phyloP scores from a whole-genome alignment of 768 basidiomycete genomes.

The Auriscalpium microsporum region DNA sequence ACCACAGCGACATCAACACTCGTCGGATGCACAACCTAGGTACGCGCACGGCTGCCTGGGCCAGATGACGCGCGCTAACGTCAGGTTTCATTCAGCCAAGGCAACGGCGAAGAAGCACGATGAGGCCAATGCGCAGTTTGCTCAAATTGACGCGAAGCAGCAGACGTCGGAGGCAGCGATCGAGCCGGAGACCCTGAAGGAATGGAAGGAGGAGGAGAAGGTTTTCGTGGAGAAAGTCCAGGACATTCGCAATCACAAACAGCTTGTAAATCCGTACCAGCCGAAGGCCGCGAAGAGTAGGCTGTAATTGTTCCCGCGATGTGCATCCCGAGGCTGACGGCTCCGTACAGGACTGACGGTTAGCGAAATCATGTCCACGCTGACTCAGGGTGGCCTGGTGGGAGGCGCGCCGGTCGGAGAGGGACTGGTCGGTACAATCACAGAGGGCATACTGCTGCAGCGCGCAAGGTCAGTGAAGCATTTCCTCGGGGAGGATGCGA shows the following conservation, averaged over 20 bases:
- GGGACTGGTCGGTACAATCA: not conserved
- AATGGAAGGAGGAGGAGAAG: not conserved
- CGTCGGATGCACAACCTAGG: not conserved
- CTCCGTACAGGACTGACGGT: too few relatives aligned
- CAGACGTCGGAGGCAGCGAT: not conserved
- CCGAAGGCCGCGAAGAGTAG: not conserved
- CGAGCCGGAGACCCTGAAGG: not conserved
- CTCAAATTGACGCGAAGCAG: not conserved
- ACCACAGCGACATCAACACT: conserved; percentile 9
- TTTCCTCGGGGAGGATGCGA: too few relatives aligned
- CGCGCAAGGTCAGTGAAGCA: conserved; percentile 2
- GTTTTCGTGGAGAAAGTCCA: not conserved
- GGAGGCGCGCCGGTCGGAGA: not conserved
- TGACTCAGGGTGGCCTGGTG: too few relatives aligned
- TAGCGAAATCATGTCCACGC: too few relatives aligned
- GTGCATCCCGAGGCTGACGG: too few relatives aligned
- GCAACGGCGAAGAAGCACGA: not conserved
- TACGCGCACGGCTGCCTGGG: not conserved
- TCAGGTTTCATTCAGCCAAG: too few relatives aligned
- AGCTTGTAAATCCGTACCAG: not conserved
- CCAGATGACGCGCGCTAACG: too few relatives aligned
- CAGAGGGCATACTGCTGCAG: not conserved
- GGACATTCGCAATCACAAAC: conserved; percentile 1
- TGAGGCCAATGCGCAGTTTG: not conserved
- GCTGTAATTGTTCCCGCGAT: not conserved